Evolutionary conservation across 805 yeast species (phyloP).

Genomic region (Monosporozyma siamensis): DNA sequence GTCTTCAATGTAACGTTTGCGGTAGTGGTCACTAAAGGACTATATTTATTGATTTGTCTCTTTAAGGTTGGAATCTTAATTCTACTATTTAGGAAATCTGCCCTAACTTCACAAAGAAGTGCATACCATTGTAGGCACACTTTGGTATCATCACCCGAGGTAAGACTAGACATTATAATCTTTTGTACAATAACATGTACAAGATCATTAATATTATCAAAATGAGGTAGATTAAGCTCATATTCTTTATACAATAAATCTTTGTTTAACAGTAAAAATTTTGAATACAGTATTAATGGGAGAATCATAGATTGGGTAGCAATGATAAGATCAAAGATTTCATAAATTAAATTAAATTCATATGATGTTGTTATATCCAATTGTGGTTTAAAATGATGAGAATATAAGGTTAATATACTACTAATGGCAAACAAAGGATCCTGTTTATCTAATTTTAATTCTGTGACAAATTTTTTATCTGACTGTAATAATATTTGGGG

Average conservation of each 20-base stretch:
- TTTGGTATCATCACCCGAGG: neutral
- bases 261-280: constrained; percentile 41
- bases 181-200: constrained; percentile 36
- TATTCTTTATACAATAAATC: constrained; percentile 33
- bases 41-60: constrained; percentile 17
- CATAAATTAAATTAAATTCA: constrained; percentile 33
- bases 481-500: constrained; percentile 46
- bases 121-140: constrained; percentile 1
- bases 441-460: constrained; percentile 32
- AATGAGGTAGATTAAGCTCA: constrained; percentile 14
- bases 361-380: neutral
- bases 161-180: constrained; percentile 9
- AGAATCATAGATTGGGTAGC: constrained; percentile 45
- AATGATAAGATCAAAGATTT: constrained; percentile 63
- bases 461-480: constrained; percentile 38
- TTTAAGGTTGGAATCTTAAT: constrained; percentile 3
- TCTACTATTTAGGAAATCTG: constrained; percentile 2
- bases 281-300: constrained; percentile 52
- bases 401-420: constrained; percentile 63
- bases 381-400: constrained; percentile 50
- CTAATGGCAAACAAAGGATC: constrained; percentile 66
- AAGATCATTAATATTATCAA: constrained; percentile 29
- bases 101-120: constrained; percentile 6
- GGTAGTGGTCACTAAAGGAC: constrained; percentile 25
- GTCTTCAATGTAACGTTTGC: constrained; percentile 6